phyloP scores from a whole-genome alignment of 352 stramenopile species.

The Phytophthora litchii region DNA sequence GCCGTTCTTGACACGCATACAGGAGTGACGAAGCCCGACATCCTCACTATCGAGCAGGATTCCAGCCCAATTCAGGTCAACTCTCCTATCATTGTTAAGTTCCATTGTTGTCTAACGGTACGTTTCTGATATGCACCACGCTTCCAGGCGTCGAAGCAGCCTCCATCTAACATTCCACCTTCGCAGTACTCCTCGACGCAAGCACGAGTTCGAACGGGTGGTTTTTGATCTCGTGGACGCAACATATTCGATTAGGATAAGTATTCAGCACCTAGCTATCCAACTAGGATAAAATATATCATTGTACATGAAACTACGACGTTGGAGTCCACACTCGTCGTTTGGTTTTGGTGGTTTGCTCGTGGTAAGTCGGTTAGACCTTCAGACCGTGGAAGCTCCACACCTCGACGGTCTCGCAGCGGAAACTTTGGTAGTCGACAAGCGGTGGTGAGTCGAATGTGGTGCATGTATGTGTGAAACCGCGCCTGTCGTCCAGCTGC shows the following conservation, averaged over 20 bases:
- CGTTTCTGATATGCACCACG: constrained; percentile 5
- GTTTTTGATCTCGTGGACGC: constrained; percentile 17
- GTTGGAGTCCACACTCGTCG: constrained; percentile 18
- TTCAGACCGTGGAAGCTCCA: constrained; percentile 78
- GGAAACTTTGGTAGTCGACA: constrained; percentile 52
- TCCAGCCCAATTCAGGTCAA: constrained; percentile 2
- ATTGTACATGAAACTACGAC: constrained; percentile 38
- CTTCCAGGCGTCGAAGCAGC: constrained; percentile 3
- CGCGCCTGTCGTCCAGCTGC: constrained; percentile 72
- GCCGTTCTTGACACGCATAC: background rate
- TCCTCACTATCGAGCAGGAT: constrained; percentile 34
- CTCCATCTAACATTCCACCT: constrained; percentile 3
- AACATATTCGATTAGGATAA: constrained; percentile 6
- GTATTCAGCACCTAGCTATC: constrained; percentile 11
- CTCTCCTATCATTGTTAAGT: background rate
- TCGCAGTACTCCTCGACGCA: constrained; percentile 1
- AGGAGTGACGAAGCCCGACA: constrained; percentile 30
- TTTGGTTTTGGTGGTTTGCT: constrained; percentile 1
- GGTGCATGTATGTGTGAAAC: constrained; percentile 64
- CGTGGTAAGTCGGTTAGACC: constrained; percentile 35
- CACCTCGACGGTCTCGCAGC: constrained; percentile 68
- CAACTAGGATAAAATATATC: constrained; percentile 31
- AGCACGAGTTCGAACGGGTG: constrained; percentile 27
- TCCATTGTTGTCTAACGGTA: constrained; percentile 11
- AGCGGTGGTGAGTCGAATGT: constrained; percentile 73